A percentile compares a stretch with the other conserved stretches of the same genome.
These are phyloP conservation scores for Phytophthora constricta DNA, from an alignment of 352 stramenopile species.

Conservation along the genomic window DNA sequence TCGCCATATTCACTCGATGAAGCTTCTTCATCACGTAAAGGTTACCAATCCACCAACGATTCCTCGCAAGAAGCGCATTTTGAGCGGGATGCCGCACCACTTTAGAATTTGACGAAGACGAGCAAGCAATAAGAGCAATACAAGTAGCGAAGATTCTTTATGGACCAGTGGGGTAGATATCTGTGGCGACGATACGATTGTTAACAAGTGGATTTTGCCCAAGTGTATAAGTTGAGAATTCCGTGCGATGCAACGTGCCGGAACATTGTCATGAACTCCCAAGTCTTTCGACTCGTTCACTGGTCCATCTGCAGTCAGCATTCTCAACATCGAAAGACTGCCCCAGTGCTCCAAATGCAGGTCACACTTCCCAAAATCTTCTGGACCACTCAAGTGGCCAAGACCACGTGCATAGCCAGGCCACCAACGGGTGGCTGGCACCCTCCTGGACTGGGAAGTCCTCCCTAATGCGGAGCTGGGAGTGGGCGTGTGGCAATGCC, in stretches of 20 bases:
- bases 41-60: conserved; percentile 11
- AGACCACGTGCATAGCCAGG: no score
- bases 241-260: conserved; percentile 41
- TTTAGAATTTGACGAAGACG: neutral
- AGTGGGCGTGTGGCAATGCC: no score
- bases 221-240: conserved; percentile 54
- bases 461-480: no score
- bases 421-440: no score
- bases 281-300: conserved; percentile 47
- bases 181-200: conserved; percentile 53
- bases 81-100: neutral
- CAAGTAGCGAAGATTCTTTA: conserved; percentile 17
- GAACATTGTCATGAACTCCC: conserved; percentile 44
- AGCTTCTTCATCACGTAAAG: conserved; percentile 30
- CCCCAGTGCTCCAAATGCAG: conserved; percentile 60
- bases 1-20: conserved; percentile 47
- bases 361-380: no score
- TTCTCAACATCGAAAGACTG: conserved; percentile 25
- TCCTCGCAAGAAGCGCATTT: neutral
- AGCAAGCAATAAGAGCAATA: conserved; percentile 24
- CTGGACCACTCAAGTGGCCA: no score
- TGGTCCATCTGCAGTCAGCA: conserved; percentile 35
- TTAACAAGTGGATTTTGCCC: conserved; percentile 55
- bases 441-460: no score
- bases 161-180: conserved; percentile 32